Evolutionary conservation across 768 basidiomycete genomes (phyloP).

Genomic region (Termitomyces sp.): DNA sequence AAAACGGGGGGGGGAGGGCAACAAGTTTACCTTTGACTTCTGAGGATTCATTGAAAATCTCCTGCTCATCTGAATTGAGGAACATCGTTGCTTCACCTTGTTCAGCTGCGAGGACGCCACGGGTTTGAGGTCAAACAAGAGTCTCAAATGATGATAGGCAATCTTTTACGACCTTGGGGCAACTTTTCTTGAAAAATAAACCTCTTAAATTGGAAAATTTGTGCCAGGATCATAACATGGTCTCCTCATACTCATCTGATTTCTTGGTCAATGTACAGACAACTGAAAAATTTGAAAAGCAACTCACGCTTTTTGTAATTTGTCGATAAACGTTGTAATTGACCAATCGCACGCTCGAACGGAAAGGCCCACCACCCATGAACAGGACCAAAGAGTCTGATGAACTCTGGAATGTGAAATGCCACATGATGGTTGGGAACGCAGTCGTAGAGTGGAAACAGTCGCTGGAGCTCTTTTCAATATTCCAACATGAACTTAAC

Average conservation of each 20-base stretch:
- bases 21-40: neutral
- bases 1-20: neutral
- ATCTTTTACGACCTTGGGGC: neutral
- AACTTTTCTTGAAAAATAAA: neutral
- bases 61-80: neutral
- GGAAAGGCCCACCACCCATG: constrained; percentile 13
- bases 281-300: neutral
- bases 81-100: neutral
- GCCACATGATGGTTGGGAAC: neutral
- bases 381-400: neutral
- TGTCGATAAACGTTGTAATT: constrained; percentile 2
- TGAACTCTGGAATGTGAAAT: neutral
- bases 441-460: neutral
- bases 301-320: neutral
- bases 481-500: neutral
- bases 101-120: neutral
- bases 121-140: neutral
- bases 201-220: neutral
- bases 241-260: neutral
- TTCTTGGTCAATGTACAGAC: neutral
- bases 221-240: neutral
- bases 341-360: constrained; percentile 10
- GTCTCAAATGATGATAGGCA: neutral
- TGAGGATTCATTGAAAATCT: neutral
- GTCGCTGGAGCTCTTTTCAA: neutral